Conservation (phyloP, 2,329 filamentous ascomycete genomes). For the Cladophialophora exuberans region DNA sequence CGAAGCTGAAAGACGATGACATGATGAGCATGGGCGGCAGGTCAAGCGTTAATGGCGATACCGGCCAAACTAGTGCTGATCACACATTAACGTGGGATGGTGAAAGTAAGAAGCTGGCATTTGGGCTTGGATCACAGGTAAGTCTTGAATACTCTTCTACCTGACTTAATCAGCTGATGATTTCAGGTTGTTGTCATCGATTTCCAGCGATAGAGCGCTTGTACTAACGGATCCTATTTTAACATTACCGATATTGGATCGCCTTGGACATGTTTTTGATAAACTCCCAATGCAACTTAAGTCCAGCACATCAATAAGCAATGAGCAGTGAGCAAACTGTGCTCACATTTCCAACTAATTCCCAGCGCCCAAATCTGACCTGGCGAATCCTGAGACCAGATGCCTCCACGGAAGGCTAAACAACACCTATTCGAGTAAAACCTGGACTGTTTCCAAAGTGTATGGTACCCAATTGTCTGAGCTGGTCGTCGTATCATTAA, state of each 20-base stretch:
- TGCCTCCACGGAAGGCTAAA: too few species aligned
- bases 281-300: too few species aligned
- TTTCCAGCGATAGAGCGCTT: conserved; percentile 28
- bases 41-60: conserved; percentile 41
- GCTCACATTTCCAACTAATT: too few species aligned
- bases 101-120: conserved; percentile 57
- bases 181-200: conserved; percentile 32
- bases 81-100: conserved; percentile 56
- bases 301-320: too few species aligned
- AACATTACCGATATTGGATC: too few species aligned
- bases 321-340: too few species aligned
- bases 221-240: too few species aligned
- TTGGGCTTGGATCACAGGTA: conserved; percentile 55
- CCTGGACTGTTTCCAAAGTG: background rate
- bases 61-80: conserved; percentile 35
- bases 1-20: conserved; percentile 37
- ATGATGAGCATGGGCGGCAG: conserved; percentile 37
- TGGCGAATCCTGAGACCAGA: too few species aligned
- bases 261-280: too few species aligned
- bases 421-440: background rate
- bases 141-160: conserved; percentile 13
- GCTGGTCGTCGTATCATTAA: conserved; percentile 3
- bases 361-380: too few species aligned
- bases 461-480: background rate
- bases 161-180: too few species aligned